Evolutionary conservation across 257 asterid genomes (phyloP).

Genomic region (Primulina tabacum): DNA sequence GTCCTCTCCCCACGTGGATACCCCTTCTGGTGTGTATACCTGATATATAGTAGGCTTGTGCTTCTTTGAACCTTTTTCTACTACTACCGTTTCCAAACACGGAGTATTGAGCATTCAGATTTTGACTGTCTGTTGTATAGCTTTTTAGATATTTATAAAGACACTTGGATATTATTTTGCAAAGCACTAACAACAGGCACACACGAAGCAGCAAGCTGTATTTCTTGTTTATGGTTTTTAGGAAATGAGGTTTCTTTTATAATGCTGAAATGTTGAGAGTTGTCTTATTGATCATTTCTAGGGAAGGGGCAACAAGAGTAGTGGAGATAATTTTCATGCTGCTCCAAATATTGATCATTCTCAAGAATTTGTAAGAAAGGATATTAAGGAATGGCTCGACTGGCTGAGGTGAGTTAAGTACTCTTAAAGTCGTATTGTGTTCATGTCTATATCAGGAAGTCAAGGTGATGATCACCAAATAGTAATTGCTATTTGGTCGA

Average conservation of each 20-base stretch:
- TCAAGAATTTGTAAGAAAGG: slow-evolving; percentile 91
- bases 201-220: slow-evolving; percentile 6
- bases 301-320: slow-evolving; percentile 97
- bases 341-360: slow-evolving; percentile 99
- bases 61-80: too few species aligned
- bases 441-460: slow-evolving; percentile 1
- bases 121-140: neutral
- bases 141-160: slow-evolving; percentile 2
- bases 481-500: slow-evolving; percentile 8
- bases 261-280: slow-evolving; percentile 21
- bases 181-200: neutral
- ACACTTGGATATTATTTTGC: neutral
- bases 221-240: slow-evolving; percentile 19
- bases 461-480: neutral
- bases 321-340: slow-evolving; percentile 96
- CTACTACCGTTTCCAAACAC: too few species aligned
- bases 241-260: slow-evolving; percentile 5
- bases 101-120: neutral
- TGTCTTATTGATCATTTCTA: slow-evolving; percentile 34
- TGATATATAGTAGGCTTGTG: slow-evolving; percentile 1
- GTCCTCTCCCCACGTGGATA: neutral
- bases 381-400: slow-evolving; percentile 82
- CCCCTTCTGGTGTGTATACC: neutral
- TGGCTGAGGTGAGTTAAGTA: slow-evolving; percentile 73
- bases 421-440: slow-evolving; percentile 5